phyloP scores from a whole-genome alignment of 1,284 basidiomycete species.

The Rhodotorula glutinis region DNA sequence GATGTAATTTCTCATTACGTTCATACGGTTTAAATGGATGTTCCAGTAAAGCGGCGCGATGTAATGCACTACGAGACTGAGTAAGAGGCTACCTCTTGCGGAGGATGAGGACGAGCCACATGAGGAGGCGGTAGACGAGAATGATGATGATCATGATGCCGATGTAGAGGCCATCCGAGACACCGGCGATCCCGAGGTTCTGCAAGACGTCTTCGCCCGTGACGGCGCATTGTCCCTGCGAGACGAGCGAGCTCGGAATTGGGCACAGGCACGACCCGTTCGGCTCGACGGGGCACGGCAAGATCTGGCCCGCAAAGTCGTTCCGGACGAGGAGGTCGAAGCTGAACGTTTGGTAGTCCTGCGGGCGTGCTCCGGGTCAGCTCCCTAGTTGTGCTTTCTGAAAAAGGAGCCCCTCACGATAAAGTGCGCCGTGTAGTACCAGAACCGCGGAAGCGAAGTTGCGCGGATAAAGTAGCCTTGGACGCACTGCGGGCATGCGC shows the following conservation, averaged over 20 bases:
- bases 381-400: no score
- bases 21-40: no score
- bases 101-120: constrained; percentile 41
- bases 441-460: constrained; percentile 59
- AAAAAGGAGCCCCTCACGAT: constrained; percentile 6
- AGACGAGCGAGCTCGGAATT: constrained; percentile 44
- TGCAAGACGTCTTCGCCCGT: constrained; percentile 48
- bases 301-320: constrained; percentile 56
- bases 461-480: constrained; percentile 53
- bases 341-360: constrained; percentile 52
- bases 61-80: no score
- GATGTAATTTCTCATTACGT: no score
- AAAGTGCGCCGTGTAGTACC: constrained; percentile 52
- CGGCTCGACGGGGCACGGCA: constrained; percentile 49
- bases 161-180: constrained; percentile 43
- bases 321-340: constrained; percentile 53
- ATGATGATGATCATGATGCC: constrained; percentile 49
- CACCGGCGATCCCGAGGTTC: constrained; percentile 40
- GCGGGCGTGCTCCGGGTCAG: background rate
- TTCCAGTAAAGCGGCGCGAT: no score
- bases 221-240: constrained; percentile 42
- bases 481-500: background rate
- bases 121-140: constrained; percentile 45
- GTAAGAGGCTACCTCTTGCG: constrained; percentile 21
- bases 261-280: constrained; percentile 46